phyloP scores from a whole-genome alignment of 2,329 filamentous ascomycete genomes.

The Aspergillus versicolor region DNA sequence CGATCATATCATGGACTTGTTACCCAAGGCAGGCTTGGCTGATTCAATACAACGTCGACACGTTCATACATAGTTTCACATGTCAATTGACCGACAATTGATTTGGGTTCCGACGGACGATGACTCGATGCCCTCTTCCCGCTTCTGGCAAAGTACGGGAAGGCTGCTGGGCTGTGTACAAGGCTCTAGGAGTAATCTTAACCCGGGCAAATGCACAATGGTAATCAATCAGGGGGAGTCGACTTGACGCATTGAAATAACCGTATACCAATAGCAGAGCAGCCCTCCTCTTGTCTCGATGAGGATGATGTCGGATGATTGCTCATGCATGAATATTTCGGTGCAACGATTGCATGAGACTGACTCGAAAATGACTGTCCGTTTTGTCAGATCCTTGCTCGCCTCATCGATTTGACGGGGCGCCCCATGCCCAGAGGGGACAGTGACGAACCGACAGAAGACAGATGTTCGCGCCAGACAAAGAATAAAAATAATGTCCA shows the following conservation, averaged over 20 bases:
- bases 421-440: slow-evolving; percentile 1
- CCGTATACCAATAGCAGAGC: not conserved
- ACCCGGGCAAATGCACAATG: not conserved
- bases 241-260: not conserved
- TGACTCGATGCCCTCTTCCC: not conserved
- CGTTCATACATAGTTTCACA: slow-evolving; percentile 1
- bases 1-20: not conserved
- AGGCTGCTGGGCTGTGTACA: no score
- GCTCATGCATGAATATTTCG: not conserved
- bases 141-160: not conserved
- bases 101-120: not conserved
- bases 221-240: not conserved
- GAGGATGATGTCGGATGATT: not conserved
- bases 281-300: not conserved
- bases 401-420: slow-evolving; percentile 4
- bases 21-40: not conserved
- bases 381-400: slow-evolving; percentile 1
- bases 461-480: not conserved
- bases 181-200: not conserved
- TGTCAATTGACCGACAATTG: not conserved
- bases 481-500: not conserved
- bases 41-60: not conserved
- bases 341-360: not conserved
- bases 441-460: not conserved
- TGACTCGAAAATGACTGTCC: not conserved